phyloP scores from a whole-genome alignment of 2,329 filamentous ascomycete genomes.

The Aureobasidium uvarum region DNA sequence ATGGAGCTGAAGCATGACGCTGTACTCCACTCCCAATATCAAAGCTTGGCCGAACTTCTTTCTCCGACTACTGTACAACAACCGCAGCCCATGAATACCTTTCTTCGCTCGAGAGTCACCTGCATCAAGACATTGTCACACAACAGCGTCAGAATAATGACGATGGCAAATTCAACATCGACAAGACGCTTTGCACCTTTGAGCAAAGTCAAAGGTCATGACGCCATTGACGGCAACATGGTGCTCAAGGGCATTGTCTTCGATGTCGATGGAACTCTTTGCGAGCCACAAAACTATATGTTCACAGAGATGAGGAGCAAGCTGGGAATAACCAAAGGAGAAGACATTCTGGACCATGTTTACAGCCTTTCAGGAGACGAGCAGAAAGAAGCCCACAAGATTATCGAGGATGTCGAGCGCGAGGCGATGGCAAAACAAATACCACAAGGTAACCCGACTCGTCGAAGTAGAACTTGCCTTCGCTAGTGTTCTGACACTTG shows the following conservation, averaged over 20 bases:
- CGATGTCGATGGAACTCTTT: constrained; percentile 93
- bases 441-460: constrained; percentile 54
- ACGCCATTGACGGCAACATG: constrained; percentile 38
- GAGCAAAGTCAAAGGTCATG: constrained; percentile 36
- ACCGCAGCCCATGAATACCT: constrained; percentile 1
- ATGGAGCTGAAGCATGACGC: background rate
- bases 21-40: background rate
- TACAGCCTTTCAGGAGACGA: constrained; percentile 64
- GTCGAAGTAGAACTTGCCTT: no score
- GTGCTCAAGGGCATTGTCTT: constrained; percentile 66
- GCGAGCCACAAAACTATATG: constrained; percentile 94
- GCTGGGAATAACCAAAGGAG: constrained; percentile 67
- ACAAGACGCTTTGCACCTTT: constrained; percentile 53
- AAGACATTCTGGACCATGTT: constrained; percentile 89
- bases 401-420: constrained; percentile 76
- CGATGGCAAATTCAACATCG: background rate
- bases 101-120: background rate
- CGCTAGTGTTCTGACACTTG: no score
- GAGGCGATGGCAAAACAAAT: constrained; percentile 75
- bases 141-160: background rate
- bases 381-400: constrained; percentile 61
- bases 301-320: constrained; percentile 79
- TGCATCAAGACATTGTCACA: background rate
- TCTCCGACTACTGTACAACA: background rate
- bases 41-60: constrained; percentile 3